phyloP scores from a whole-genome alignment of 306 rosid genomes.

The Begonia fuchsioides region DNA sequence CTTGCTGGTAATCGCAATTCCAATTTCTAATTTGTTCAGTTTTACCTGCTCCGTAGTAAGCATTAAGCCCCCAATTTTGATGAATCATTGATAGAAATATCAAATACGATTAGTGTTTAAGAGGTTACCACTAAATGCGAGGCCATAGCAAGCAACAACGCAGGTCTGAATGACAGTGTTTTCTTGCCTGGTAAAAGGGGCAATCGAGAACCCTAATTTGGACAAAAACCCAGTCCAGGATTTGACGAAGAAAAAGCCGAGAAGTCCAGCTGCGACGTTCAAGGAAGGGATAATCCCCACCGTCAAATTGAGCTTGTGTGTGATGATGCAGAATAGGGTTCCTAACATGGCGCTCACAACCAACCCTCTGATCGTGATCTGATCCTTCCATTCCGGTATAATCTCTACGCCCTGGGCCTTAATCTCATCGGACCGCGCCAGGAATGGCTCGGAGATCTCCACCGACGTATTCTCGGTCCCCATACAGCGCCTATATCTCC shows the following conservation, averaged over 20 bases:
- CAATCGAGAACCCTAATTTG: slow-evolving; percentile 4
- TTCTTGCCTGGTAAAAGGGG: slow-evolving; percentile 11
- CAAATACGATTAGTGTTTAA: too few relatives aligned
- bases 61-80: too few relatives aligned
- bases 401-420: slow-evolving; percentile 10
- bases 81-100: too few relatives aligned
- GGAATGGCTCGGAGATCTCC: slow-evolving; percentile 40
- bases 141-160: slow-evolving; percentile 13
- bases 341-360: slow-evolving; percentile 9
- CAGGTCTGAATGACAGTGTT: slow-evolving; percentile 16
- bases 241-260: slow-evolving; percentile 15
- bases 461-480: slow-evolving; percentile 28
- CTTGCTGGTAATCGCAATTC: too few relatives aligned
- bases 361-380: slow-evolving; percentile 10
- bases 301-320: slow-evolving; percentile 10
- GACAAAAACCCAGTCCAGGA: slow-evolving; percentile 9
- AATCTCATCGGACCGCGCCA: slow-evolving; percentile 12
- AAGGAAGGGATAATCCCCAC: slow-evolving; percentile 9
- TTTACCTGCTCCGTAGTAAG: too few relatives aligned
- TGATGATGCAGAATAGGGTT: slow-evolving; percentile 7
- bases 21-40: too few relatives aligned
- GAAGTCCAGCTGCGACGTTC: slow-evolving; percentile 11
- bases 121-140: slow-evolving; percentile 11
- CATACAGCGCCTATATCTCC: background rate
- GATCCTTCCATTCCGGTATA: slow-evolving; percentile 8